phyloP scores from a whole-genome alignment of 2,329 filamentous ascomycete species.

The Cytospora schulzeri region DNA sequence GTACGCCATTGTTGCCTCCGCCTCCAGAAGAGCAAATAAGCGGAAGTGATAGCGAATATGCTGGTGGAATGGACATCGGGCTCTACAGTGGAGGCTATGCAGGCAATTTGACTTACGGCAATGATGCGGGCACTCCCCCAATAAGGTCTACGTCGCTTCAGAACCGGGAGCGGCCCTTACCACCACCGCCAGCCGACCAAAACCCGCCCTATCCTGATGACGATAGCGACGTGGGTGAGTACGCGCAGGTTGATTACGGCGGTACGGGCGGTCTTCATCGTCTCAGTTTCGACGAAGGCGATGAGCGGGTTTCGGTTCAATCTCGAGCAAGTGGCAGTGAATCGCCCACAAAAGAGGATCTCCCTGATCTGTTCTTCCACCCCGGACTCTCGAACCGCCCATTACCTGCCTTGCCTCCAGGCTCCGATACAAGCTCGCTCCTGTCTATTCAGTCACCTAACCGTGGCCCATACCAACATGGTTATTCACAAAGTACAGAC shows the following conservation, averaged over 20 bases:
- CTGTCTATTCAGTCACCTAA: constrained; percentile 49
- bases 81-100: constrained; percentile 73
- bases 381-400: constrained; percentile 72
- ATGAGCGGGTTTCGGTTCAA: constrained; percentile 68
- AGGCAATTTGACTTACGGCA: constrained; percentile 54
- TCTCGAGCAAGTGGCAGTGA: constrained; percentile 63
- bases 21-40: constrained; percentile 50
- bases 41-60: constrained; percentile 72
- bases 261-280: constrained; percentile 88
- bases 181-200: constrained; percentile 41
- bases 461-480: constrained; percentile 51
- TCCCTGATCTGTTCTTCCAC: constrained; percentile 92
- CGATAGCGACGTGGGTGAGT: constrained; percentile 38
- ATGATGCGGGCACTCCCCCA: constrained; percentile 46
- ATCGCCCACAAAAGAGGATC: constrained; percentile 70
- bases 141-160: constrained; percentile 36
- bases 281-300: constrained; percentile 89
- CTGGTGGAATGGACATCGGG: constrained; percentile 68
- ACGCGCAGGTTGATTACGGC: constrained; percentile 78
- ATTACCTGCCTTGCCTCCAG: constrained; percentile 63
- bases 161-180: constrained; percentile 23
- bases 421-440: constrained; percentile 62
- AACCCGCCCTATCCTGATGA: constrained; percentile 46
- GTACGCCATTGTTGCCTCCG: constrained; percentile 43
- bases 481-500: constrained; percentile 52